phyloP scores from a whole-genome alignment of 768 basidiomycete species.

The Tulasnella sp. region DNA sequence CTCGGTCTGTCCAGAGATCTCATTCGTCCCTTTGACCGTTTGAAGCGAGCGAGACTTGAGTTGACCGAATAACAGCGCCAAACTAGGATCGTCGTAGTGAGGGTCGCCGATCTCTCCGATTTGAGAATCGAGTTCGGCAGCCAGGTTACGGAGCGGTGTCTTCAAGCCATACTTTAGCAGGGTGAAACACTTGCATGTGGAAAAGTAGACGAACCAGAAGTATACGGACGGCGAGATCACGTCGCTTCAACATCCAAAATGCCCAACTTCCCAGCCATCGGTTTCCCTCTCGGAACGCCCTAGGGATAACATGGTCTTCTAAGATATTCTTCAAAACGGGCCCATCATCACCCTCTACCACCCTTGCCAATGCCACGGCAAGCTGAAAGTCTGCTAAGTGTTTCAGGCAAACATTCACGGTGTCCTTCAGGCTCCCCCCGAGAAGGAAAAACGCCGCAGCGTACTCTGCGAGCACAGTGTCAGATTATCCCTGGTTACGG shows the following conservation, averaged over 20 bases:
- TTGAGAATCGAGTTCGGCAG: conserved; percentile 39
- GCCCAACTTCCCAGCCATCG: conserved; percentile 93
- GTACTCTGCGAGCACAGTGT: conserved; percentile 48
- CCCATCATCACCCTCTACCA: conserved; percentile 74
- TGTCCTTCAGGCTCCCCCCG: conserved; percentile 78
- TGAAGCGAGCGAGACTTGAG: conserved; percentile 84
- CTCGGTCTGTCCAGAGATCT: conserved; percentile 76
- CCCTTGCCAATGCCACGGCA: conserved; percentile 73
- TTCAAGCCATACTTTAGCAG: conserved; percentile 21
- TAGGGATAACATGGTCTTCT: conserved; percentile 62
- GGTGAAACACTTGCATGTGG: not conserved
- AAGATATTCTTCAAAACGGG: conserved; percentile 62
- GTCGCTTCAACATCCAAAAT: conserved; percentile 85
- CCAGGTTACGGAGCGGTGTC: conserved; percentile 57
- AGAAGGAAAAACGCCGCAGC: conserved; percentile 98
- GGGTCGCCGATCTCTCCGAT: conserved; percentile 65
- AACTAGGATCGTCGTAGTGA: conserved; percentile 86
- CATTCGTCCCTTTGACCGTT: conserved; percentile 82
- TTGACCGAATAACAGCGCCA: conserved; percentile 81
- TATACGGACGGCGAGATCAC: conserved; percentile 82
- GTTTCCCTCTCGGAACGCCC: conserved; percentile 77
- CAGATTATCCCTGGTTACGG: not conserved
- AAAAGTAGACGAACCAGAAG: conserved; percentile 50
- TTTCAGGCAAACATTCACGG: conserved; percentile 77
- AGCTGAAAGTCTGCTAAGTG: conserved; percentile 86